These are phyloP conservation scores for Sugiyamaella chiloensis DNA, from an alignment of 805 yeast genomes.

Conservation along the genomic window DNA sequence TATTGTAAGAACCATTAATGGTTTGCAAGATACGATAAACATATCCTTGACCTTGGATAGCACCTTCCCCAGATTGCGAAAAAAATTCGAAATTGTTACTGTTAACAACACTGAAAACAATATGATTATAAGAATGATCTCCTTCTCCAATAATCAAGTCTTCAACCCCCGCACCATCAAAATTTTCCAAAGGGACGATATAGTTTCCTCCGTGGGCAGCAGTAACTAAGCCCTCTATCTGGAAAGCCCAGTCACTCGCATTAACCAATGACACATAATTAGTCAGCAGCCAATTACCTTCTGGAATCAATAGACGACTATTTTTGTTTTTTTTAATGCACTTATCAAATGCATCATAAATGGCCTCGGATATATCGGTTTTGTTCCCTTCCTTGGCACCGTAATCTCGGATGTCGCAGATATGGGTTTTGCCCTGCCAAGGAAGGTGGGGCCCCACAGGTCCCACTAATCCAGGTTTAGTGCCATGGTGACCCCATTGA, in stretches of 20 bases:
- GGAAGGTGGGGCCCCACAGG: background rate
- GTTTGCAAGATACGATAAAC: background rate
- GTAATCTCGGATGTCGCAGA: conserved; percentile 2
- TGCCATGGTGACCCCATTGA: too few species aligned
- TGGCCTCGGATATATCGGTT: background rate
- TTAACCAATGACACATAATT: background rate
- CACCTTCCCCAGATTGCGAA: background rate
- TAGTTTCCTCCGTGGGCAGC: conserved; percentile 4
- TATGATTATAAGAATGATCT: background rate
- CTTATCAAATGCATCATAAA: background rate
- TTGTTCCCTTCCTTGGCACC: background rate
- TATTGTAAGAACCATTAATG: background rate
- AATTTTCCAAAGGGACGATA: background rate
- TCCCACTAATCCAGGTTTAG: background rate
- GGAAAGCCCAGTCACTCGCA: conserved; percentile 5
- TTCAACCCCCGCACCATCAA: conserved; percentile 1
- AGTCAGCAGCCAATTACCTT: background rate
- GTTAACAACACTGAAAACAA: conserved; percentile 1
- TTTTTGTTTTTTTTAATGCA: background rate
- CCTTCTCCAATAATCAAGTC: background rate
- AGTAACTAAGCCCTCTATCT: background rate
- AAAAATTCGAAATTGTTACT: conserved; percentile 1
- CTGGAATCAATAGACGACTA: background rate
- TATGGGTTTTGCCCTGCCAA: conserved; percentile 1
- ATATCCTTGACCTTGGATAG: background rate